Base-by-base conservation (phyloP, 2,329 filamentous ascomycete species). In the Rosellinia necatrix region DNA sequence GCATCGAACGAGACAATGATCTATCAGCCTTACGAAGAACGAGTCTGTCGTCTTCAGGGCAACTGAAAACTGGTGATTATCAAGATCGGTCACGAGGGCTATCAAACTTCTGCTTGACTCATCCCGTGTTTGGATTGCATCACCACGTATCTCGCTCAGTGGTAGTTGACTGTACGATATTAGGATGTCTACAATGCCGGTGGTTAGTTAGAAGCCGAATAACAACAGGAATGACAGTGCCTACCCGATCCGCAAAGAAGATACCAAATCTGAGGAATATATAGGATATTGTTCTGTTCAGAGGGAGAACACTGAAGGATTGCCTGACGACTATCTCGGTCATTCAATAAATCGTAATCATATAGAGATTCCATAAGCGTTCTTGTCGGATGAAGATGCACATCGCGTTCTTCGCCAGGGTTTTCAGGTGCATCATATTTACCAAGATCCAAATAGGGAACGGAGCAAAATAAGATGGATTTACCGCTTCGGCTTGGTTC, bases 321-420 rank as follows among this genome's bases (percentile, higher is more conserved):
- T 8, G 42, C 40, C 41, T 58, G 49, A 6, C 35, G 41, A 17
- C 22, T 30, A 41, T 53, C 49, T 22, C 44, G 29, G n/a, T 49
- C 12, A 22, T 58, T 34, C 27, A 50, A 27, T 30, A 51, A 35
- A 30, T 52, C 53, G 21, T 48, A 52, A 27, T 56, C 53, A 30
- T 56, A 56, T 21, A 56, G 42, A 7, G 53, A 56, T 52, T 56
- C 53, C 29, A 56, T 37, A 22, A 56, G 53, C 9, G 48, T 56
- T 37, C 53, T 29, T 6, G 48, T 34, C 8, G 41, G 48, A 25
- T 56, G 53, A 8, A 52, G 27, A 6, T 21, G 47, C 12, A 22
- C 24, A 19, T 25, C 27, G 13, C 13, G 17, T 42, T 30, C 29
- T 6, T 34, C 32, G 17, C 22, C 17, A 17, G 22, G 6, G 12